These are phyloP conservation scores for Aspergillus egyptiacus DNA, from an alignment of 495 filamentous ascomycete genomes.

Conservation along the genomic window DNA sequence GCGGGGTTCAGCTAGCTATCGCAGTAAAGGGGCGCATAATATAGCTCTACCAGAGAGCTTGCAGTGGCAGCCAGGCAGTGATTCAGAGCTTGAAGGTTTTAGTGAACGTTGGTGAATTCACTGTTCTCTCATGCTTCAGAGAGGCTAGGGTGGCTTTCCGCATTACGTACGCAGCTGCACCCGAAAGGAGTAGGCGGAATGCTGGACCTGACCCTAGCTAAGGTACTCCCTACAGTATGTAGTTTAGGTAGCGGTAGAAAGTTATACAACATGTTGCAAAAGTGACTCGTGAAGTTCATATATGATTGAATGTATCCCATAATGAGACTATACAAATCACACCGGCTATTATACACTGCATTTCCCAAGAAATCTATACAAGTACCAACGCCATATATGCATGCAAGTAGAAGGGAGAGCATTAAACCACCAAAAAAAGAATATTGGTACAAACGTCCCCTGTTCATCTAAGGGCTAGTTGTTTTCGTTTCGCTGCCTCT, in stretches of 20 bases:
- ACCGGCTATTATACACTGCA: constrained; percentile 4
- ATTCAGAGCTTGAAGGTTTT: background rate
- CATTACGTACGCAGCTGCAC: constrained; percentile 28
- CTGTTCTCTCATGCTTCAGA: constrained; percentile 14
- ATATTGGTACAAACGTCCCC: too few relatives aligned
- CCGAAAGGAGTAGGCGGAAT: constrained; percentile 22
- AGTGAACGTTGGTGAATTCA: background rate
- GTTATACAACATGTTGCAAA: too few relatives aligned
- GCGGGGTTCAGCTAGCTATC: background rate
- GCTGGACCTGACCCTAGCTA: background rate
- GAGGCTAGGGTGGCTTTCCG: constrained; percentile 48
- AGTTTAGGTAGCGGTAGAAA: too few relatives aligned
- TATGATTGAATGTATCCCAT: too few relatives aligned
- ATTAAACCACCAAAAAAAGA: background rate
- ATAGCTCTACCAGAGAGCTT: constrained; percentile 8
- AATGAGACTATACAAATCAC: too few relatives aligned
- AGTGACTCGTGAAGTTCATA: too few relatives aligned
- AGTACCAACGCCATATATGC: background rate
- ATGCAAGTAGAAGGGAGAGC: background rate
- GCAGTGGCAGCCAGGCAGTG: background rate
- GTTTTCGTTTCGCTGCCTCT: too few relatives aligned
- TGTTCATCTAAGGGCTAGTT: too few relatives aligned
- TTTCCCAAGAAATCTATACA: background rate
- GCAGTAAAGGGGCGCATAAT: background rate
- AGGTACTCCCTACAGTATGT: too few relatives aligned